Percentiles rank a stretch among this genome's conserved stretches.
Evolutionary conservation across 192 early-diverging fungal genomes (phyloP).

Genomic region (Podila verticillata): DNA sequence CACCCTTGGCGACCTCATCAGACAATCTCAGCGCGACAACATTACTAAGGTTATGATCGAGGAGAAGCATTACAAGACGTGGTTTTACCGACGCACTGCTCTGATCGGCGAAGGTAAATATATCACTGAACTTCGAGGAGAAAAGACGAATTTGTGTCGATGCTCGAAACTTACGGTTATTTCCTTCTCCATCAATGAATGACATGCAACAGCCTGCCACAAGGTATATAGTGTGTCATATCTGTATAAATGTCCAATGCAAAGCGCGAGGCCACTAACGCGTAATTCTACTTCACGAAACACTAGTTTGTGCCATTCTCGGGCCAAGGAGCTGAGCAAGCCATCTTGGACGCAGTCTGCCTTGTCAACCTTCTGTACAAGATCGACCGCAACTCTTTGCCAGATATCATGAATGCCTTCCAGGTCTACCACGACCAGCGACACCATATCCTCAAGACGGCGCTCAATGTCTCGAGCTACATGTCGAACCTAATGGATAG

Average conservation of each 20-base stretch:
- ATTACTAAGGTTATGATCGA: slow-evolving; percentile 45
- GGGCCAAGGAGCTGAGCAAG: slow-evolving; percentile 42
- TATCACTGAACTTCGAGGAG: not conserved
- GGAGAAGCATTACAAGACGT: slow-evolving; percentile 45
- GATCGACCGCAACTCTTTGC: slow-evolving; percentile 3
- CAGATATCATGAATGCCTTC: slow-evolving; percentile 19
- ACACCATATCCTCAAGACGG: slow-evolving; percentile 15
- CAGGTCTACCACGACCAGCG: slow-evolving; percentile 12
- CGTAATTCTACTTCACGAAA: not conserved
- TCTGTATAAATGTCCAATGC: not conserved
- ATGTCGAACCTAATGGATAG: slow-evolving; percentile 41
- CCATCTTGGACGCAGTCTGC: slow-evolving; percentile 33
- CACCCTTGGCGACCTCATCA: slow-evolving; percentile 28
- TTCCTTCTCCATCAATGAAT: not conserved
- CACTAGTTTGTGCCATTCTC: slow-evolving; percentile 35
- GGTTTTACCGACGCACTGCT: slow-evolving; percentile 33
- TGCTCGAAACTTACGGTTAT: not conserved
- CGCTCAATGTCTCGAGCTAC: slow-evolving; percentile 7
- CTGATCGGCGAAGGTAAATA: slow-evolving; percentile 41
- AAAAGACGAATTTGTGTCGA: not conserved
- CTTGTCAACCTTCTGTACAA: slow-evolving; percentile 33
- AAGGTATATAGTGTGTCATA: slow-evolving; percentile 37
- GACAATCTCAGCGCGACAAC: slow-evolving; percentile 6
- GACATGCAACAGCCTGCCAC: slow-evolving; percentile 24
- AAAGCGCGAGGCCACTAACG: not conserved